phyloP scores from a whole-genome alignment of 495 filamentous ascomycete genomes.

The Penicillium nucicola region DNA sequence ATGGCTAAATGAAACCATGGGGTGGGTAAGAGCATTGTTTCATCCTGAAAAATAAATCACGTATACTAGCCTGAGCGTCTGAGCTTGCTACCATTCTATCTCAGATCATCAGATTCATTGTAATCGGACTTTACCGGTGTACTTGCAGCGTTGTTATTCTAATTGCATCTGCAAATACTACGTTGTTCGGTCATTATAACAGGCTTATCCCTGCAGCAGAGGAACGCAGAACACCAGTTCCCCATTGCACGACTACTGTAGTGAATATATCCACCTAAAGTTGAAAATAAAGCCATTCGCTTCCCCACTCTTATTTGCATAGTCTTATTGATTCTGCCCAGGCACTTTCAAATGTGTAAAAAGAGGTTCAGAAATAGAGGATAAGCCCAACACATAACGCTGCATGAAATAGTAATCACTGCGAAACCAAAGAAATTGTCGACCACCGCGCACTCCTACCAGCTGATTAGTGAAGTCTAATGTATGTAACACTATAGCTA shows the following conservation, averaged over 20 bases:
- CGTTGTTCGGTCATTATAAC: not conserved
- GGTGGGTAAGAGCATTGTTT: not conserved
- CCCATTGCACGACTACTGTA: not conserved
- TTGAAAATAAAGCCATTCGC: no score
- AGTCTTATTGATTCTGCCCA: no score
- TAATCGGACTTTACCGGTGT: not conserved
- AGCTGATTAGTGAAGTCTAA: no score
- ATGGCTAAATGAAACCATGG: not conserved
- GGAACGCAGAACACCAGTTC: not conserved
- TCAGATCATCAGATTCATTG: not conserved
- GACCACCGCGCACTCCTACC: no score
- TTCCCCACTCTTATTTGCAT: no score
- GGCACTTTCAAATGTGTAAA: no score
- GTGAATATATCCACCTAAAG: conserved; percentile 6
- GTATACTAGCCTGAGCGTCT: not conserved
- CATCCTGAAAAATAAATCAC: not conserved
- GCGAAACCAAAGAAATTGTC: no score
- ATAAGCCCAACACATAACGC: no score
- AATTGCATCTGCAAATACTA: not conserved
- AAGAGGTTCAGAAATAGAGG: no score
- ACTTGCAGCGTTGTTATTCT: not conserved
- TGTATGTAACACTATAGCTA: no score
- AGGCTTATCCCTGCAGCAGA: not conserved
- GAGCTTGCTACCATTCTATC: not conserved
- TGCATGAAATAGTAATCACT: no score